These are phyloP conservation scores for Chalaropsis ovoidea DNA, from an alignment of 2,329 filamentous ascomycete species.

Conservation along the genomic window DNA sequence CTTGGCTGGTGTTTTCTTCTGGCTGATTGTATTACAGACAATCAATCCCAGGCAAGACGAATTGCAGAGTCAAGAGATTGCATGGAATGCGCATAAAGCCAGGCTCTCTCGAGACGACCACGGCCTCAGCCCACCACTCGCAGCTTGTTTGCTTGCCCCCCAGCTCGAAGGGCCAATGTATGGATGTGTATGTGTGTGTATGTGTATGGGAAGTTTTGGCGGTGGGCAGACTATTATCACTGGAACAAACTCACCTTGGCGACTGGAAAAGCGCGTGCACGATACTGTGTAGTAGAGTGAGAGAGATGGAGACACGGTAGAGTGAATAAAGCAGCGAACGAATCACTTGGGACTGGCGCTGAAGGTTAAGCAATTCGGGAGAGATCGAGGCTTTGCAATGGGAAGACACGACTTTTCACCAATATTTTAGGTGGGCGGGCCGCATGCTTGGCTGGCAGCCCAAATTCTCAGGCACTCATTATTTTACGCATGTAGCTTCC, in stretches of 20 bases:
- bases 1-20: neutral
- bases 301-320: neutral
- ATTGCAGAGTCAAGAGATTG: neutral
- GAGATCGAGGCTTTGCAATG: neutral
- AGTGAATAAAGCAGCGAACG: neutral
- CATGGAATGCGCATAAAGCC: neutral
- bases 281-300: neutral
- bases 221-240: neutral
- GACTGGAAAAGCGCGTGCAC: neutral
- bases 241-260: slow-evolving; percentile 7
- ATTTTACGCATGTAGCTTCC: neutral
- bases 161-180: neutral
- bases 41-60: neutral
- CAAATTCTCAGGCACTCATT: slow-evolving; percentile 5
- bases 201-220: neutral
- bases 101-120: neutral
- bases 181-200: neutral
- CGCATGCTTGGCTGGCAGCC: neutral
- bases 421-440: slow-evolving; percentile 8
- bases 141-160: neutral
- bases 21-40: slow-evolving; percentile 2
- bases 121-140: neutral
- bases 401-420: neutral
- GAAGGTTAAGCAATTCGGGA: neutral
- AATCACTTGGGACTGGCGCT: slow-evolving; percentile 1